Evolutionary conservation across 768 basidiomycete species (phyloP).

Genomic region (Amanita rimosa): DNA sequence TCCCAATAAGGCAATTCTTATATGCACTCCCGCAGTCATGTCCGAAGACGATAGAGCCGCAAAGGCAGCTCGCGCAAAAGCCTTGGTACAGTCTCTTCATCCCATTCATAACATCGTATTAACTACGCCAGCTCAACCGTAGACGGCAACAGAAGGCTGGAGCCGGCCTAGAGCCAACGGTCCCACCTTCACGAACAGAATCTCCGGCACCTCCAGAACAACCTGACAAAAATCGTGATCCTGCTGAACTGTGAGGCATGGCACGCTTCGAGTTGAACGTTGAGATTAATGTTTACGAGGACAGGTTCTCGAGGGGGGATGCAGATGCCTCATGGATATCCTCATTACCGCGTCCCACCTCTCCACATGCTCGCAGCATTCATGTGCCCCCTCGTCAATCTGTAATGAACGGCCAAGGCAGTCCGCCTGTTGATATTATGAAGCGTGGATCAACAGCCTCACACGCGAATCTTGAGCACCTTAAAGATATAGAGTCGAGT

Average conservation of each 20-base stretch:
- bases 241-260: background rate
- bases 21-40: slow-evolving; percentile 17
- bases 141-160: slow-evolving; percentile 62
- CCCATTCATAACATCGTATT: slow-evolving; percentile 3
- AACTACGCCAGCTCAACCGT: slow-evolving; percentile 56
- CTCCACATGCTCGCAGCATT: slow-evolving; percentile 12
- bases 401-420: slow-evolving; percentile 7
- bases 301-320: slow-evolving; percentile 33
- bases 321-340: slow-evolving; percentile 50
- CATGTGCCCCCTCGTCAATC: slow-evolving; percentile 13
- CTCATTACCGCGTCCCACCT: slow-evolving; percentile 35
- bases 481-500: slow-evolving; percentile 22
- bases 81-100: slow-evolving; percentile 42
- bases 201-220: background rate
- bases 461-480: slow-evolving; percentile 16
- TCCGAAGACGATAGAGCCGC: slow-evolving; percentile 72
- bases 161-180: slow-evolving; percentile 20
- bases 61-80: slow-evolving; percentile 77
- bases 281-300: background rate
- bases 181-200: slow-evolving; percentile 36
- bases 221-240: background rate
- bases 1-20: slow-evolving; percentile 10
- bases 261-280: background rate
- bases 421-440: slow-evolving; percentile 11
- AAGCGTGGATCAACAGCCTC: slow-evolving; percentile 17